phyloP scores from a whole-genome alignment of 2,329 filamentous ascomycete species.

The Geosmithia flava region DNA sequence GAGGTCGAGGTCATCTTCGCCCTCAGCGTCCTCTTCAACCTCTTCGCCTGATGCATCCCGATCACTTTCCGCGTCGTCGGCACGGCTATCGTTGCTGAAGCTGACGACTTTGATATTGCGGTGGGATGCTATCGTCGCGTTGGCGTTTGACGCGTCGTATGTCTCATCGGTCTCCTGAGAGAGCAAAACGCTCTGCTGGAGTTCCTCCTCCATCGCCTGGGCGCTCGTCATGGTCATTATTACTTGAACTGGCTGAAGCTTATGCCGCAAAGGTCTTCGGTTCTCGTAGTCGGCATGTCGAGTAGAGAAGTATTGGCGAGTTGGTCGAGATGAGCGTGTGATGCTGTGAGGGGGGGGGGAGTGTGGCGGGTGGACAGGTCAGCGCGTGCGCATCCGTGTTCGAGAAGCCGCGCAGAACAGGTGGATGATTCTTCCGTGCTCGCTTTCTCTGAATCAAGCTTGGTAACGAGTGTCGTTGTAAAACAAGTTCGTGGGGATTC shows the following conservation, averaged over 20 bases:
- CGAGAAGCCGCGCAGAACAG: neutral
- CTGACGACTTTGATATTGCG: constrained; percentile 7
- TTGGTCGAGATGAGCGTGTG: constrained; percentile 1
- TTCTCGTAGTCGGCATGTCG: constrained; percentile 15
- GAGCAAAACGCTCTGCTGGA: constrained; percentile 41
- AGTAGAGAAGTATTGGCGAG: neutral
- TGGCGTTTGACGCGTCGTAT: neutral
- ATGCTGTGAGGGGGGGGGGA: constrained; percentile 8
- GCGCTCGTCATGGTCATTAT: constrained; percentile 32
- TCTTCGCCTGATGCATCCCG: constrained; percentile 27
- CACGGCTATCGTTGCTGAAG: neutral
- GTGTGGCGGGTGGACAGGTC: neutral
- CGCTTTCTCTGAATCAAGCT: neutral
- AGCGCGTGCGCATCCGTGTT: constrained; percentile 1
- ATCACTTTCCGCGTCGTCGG: constrained; percentile 18
- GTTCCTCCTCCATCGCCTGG: constrained; percentile 43
- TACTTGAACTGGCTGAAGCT: constrained; percentile 12
- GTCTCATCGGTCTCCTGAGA: constrained; percentile 32
- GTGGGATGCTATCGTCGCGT: constrained; percentile 20
- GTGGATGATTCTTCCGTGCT: neutral
- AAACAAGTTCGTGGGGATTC: neutral
- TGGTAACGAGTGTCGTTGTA: neutral
- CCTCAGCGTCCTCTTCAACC: constrained; percentile 26
- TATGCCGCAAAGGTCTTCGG: neutral
- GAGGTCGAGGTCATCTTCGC: neutral